A percentile compares a stretch with the other conserved stretches of the same genome.
Conservation (phyloP, 2,329 filamentous ascomycete species). For the Colletotrichum lindemuthianum region DNA sequence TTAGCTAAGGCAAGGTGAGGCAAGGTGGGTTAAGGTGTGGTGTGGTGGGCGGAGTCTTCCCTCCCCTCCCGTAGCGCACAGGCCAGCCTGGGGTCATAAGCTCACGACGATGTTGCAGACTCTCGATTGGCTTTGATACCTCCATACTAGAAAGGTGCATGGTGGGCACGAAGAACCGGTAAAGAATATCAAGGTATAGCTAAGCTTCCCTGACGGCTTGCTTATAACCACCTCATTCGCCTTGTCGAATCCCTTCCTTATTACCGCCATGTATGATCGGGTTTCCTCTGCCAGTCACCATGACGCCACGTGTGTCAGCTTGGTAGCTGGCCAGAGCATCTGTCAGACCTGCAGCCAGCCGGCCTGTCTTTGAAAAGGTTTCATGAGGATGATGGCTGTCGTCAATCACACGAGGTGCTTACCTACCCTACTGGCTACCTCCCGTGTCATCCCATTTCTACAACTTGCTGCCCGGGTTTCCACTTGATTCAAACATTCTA, state of each 20-base stretch:
- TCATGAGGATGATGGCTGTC: not conserved
- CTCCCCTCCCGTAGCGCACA: slow-evolving; percentile 24
- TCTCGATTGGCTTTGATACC: no score
- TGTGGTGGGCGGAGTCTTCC: not conserved
- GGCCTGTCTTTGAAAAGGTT: slow-evolving; percentile 11
- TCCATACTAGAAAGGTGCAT: no score
- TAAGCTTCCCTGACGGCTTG: no score
- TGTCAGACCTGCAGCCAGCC: slow-evolving; percentile 18
- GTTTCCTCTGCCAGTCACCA: not conserved
- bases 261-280: no score
- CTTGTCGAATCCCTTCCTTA: no score
- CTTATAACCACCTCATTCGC: no score
- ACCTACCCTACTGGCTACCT: not conserved
- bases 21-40: no score
- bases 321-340: slow-evolving; percentile 13
- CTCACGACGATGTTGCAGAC: not conserved
- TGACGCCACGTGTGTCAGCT: slow-evolving; percentile 33
- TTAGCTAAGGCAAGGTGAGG: no score
- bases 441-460: slow-evolving; percentile 24
- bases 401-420: not conserved
- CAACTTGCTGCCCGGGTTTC: slow-evolving; percentile 16
- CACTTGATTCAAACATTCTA: not conserved
- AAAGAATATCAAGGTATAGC: no score
- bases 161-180: no score
- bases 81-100: slow-evolving; percentile 20